A percentile compares a stretch with the other conserved stretches of the same genome.
Evolutionary conservation across 2,329 filamentous ascomycete genomes (phyloP).

Genomic region (Aspergillus neoniger): DNA sequence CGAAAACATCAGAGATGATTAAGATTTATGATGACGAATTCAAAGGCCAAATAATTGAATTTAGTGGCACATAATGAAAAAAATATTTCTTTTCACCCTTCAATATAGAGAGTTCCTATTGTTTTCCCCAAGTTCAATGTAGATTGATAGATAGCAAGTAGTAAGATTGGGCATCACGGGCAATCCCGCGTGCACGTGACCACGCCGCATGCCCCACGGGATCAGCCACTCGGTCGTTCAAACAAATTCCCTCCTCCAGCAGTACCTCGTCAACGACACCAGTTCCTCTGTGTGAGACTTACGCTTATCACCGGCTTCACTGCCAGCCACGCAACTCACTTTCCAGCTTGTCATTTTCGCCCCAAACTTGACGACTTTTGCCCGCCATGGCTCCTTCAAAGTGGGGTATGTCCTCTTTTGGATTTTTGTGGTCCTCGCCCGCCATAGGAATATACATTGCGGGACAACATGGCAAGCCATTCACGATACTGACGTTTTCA

Average conservation of each 20-base stretch:
- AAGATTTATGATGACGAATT: constrained; percentile 31
- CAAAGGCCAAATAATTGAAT: constrained; percentile 22
- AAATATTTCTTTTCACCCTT: constrained; percentile 12
- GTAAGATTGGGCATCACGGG: constrained; percentile 19
- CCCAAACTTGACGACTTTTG: constrained; percentile 18
- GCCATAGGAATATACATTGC: neutral
- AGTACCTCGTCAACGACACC: constrained; percentile 6
- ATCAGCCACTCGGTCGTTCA: constrained; percentile 6
- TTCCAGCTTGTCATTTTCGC: constrained; percentile 12
- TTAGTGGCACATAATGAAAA: constrained; percentile 28
- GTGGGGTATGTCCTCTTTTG: constrained; percentile 47
- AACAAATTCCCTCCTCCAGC: constrained; percentile 1
- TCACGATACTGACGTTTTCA: constrained; percentile 10
- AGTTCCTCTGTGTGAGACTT: neutral
- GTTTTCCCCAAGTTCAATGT: neutral
- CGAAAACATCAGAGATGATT: constrained; percentile 5
- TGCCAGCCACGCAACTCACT: neutral
- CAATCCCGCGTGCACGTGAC: constrained; percentile 20
- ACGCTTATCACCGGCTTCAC: neutral
- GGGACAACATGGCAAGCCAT: neutral
- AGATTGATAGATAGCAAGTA: neutral
- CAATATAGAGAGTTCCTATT: neutral
- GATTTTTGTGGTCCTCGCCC: constrained; percentile 2
- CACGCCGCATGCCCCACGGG: constrained; percentile 21
- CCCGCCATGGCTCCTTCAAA: constrained; percentile 50